Evolutionary conservation across 2,329 filamentous ascomycete species (phyloP), one percentile per base, ranked within the genome.

Genomic region (Thielaviopsis musarum): DNA sequence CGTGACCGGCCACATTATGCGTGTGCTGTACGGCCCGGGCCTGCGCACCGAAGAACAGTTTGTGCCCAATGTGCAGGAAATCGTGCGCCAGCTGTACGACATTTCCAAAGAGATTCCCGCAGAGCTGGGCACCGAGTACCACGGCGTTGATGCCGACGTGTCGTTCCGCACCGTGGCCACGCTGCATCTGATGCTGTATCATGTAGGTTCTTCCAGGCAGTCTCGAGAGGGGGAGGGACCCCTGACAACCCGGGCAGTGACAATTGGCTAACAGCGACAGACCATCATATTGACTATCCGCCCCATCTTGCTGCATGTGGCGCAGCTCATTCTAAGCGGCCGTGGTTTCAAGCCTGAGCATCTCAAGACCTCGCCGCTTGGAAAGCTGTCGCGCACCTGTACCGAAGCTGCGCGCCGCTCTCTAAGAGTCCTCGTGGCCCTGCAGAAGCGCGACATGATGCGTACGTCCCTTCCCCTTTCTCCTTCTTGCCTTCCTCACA

Each of bases 151-250:
- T 4, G 56, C 58, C 3, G 66, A 68, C n/a, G 65, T 68, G 5
- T 67, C 65, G 15, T 30, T 69, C 22, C 62, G 68, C 56, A 69
- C 68, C 1, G 68, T 67, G 19, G 68, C 68, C 13, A 68, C 67
- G 1, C 52, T 69, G 2, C 68, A 69, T 52, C 62, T 69, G 52
- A 69, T 69, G 68, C 62, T 69, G 5, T 69, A 68, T 48, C 67
- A 69, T 62, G 67, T 69, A 61, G 0, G 59, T 19, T 13, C n/a
- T n/a, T n/a, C n/a, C n/a, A n/a, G n/a, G n/a, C n/a, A n/a, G n/a
- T n/a, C n/a, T n/a, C n/a, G n/a, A n/a, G n/a, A n/a, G n/a, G n/a
- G n/a, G n/a, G n/a, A n/a, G n/a, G n/a, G n/a, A n/a, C n/a, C n/a
- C n/a, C n/a, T n/a, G 3, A 9, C 3, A 0, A 24, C 9, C 4